phyloP scores from a whole-genome alignment of 2,329 filamentous ascomycete genomes.

The Neofusicoccum kwambonambiense region DNA sequence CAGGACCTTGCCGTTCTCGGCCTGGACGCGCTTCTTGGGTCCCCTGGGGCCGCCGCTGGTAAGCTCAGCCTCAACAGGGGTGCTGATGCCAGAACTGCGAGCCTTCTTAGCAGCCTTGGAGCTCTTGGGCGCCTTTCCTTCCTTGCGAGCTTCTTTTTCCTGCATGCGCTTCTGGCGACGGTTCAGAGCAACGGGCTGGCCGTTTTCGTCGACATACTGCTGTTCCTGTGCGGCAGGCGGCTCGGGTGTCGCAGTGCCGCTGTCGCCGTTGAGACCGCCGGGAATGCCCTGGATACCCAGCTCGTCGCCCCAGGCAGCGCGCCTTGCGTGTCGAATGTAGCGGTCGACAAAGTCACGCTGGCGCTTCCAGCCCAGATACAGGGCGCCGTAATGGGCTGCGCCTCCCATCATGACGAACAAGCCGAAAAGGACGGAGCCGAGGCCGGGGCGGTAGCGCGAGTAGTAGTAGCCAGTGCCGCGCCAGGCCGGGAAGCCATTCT shows the following conservation, averaged over 20 bases:
- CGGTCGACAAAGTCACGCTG: slow-evolving; percentile 88
- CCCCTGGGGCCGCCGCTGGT: slow-evolving; percentile 65
- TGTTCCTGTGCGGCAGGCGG: slow-evolving; percentile 26
- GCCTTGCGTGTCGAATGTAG: slow-evolving; percentile 86
- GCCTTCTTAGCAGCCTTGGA: slow-evolving; percentile 45
- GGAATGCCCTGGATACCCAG: slow-evolving; percentile 65
- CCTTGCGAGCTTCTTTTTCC: slow-evolving; percentile 77
- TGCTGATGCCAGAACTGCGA: slow-evolving; percentile 50
- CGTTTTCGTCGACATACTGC: slow-evolving; percentile 45
- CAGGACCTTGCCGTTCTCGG: slow-evolving; percentile 92
- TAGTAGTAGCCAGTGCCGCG: slow-evolving; percentile 99
- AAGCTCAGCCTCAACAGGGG: slow-evolving; percentile 54
- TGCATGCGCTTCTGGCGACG: slow-evolving; percentile 84
- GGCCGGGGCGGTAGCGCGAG: slow-evolving; percentile 83
- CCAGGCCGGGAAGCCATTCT: slow-evolving; percentile 93
- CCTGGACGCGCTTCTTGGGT: slow-evolving; percentile 80
- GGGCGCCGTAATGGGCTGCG: slow-evolving; percentile 78
- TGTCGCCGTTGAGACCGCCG: slow-evolving; percentile 52
- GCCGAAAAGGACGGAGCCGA: slow-evolving; percentile 79
- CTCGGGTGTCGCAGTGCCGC: slow-evolving; percentile 41
- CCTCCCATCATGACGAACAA: slow-evolving; percentile 82
- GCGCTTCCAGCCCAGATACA: slow-evolving; percentile 84
- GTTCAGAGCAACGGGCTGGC: slow-evolving; percentile 61
- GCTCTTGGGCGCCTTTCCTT: slow-evolving; percentile 48
- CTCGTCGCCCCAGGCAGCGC: slow-evolving; percentile 87